Evolutionary conservation across 306 rosid genomes (phyloP), one percentile per base, ranked within the genome.

Genomic region (Corylus avellana): DNA sequence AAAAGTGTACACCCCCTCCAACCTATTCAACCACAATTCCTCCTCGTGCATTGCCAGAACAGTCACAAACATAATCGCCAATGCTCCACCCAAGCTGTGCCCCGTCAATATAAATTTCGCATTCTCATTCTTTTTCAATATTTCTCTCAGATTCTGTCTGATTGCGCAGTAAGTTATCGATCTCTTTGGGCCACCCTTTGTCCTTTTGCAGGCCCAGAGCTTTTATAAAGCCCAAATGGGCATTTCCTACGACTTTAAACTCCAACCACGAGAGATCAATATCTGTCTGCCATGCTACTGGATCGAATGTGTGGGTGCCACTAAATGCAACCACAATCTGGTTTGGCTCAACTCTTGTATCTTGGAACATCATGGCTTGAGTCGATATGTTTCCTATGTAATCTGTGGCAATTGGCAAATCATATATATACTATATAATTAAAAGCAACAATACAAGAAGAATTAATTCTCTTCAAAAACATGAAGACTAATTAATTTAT

Each of bases 31-130:
- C 81, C 90, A n/a, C 86, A 67, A 70, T 7, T 29, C 71, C 67
- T 92, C 97, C 3, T 81, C 86, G 9, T 92, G 97, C 37, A 90
- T 9, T 17, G 82, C 74, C 8, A 92, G 87, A 63, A 91, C 85
- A 0, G 92, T 86, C 11, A 76, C 83, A 63, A 89, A 94, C 35
- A 94, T 35, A 76, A 90, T 79, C 3, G 97, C 95, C 81, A 92
- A 83, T 0, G 98, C 97, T 53, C 88, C 97, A 53, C 98, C 97
- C 55, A 94, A 85, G 32, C 95, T 94, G 63, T 94, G 97, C 18
- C 95, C 98, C 17, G 95, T 85, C 47, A 94, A 0, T 63, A 94
- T 86, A 70, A 92, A 90, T 66, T 85, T 91, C 8, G 97, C 95
- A 4, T 54, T 82, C 58, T 76, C 56, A 53, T 91, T 87, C 76